These are phyloP conservation scores for Neopestalotiopsis sp. DNA, from an alignment of 2,329 filamentous ascomycete species.

Conservation along the genomic window DNA sequence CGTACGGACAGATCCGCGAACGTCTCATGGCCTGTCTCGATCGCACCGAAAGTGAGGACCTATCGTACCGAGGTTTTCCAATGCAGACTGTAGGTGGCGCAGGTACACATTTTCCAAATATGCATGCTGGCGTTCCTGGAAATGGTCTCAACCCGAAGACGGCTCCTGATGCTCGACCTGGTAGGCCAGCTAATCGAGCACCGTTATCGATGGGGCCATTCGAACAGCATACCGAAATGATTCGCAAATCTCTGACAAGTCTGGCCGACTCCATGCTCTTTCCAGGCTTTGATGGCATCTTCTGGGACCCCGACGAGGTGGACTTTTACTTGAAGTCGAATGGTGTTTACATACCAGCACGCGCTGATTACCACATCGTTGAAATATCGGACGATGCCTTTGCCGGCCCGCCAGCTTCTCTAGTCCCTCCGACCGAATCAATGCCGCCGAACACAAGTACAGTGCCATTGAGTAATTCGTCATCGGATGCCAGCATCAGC, in stretches of 20 bases:
- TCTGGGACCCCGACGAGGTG: conserved; percentile 79
- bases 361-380: conserved; percentile 64
- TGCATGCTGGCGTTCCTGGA: conserved; percentile 32
- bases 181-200: conserved; percentile 31
- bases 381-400: conserved; percentile 57
- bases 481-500: not conserved
- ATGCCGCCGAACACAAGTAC: too few relatives aligned
- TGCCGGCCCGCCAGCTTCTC: conserved; percentile 7
- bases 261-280: conserved; percentile 57
- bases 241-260: conserved; percentile 50
- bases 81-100: conserved; percentile 71
- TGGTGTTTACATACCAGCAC: conserved; percentile 66
- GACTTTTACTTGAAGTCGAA: conserved; percentile 73
- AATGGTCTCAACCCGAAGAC: conserved; percentile 6
- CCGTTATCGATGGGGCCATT: conserved; percentile 58
- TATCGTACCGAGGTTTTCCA: conserved; percentile 65
- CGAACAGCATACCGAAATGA: conserved; percentile 41
- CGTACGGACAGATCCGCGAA: conserved; percentile 51
- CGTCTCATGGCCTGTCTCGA: conserved; percentile 43
- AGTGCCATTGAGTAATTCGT: not conserved
- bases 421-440: not conserved
- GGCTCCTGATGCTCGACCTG: not conserved
- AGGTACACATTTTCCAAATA: conserved; percentile 65
- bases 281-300: conserved; percentile 73
- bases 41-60: conserved; percentile 42